Conservation (phyloP, 1,284 basidiomycete species). For the Mycosarcoma mackinlayi region DNA sequence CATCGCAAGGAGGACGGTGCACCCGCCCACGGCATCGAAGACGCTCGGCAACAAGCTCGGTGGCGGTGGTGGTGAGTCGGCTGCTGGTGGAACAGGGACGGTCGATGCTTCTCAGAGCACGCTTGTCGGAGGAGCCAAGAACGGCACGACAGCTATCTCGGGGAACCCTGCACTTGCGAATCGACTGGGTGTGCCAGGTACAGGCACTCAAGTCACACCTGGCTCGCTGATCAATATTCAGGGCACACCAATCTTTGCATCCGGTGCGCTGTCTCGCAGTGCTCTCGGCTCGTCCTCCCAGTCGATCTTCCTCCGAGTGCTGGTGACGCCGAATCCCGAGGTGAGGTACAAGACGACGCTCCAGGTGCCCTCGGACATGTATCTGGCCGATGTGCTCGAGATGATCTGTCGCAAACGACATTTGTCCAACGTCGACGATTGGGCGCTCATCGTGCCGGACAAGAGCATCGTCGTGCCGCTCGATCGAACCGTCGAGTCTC, state of each 20-base stretch:
- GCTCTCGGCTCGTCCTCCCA: conserved; percentile 46
- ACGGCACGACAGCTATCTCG: conserved; percentile 22
- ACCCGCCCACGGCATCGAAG: conserved; percentile 19
- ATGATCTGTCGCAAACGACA: conserved; percentile 63
- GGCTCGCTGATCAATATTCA: conserved; percentile 53
- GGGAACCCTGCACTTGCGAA: conserved; percentile 33
- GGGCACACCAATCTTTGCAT: conserved; percentile 60
- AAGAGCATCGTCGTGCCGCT: conserved; percentile 82
- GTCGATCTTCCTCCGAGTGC: conserved; percentile 58
- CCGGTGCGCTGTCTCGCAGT: conserved; percentile 46
- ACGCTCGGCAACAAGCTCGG: conserved; percentile 6
- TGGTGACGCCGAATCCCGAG: conserved; percentile 59
- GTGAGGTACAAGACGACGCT: conserved; percentile 68
- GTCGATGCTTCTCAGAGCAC: conserved; percentile 28
- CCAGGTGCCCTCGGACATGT: conserved; percentile 79
- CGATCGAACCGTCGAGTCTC: conserved; percentile 91
- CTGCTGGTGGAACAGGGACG: conserved; percentile 15
- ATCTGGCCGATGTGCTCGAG: conserved; percentile 94
- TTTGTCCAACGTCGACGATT: conserved; percentile 57
- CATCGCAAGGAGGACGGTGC: conserved; percentile 38
- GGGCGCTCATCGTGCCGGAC: conserved; percentile 63
- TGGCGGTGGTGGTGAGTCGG: conserved; percentile 20
- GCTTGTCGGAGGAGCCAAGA: conserved; percentile 22
- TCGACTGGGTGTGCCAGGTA: conserved; percentile 33
- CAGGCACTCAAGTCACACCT: conserved; percentile 15